phyloP scores from a whole-genome alignment of 192 early-diverging fungal genomes.

The Umbelopsis isabellina region DNA sequence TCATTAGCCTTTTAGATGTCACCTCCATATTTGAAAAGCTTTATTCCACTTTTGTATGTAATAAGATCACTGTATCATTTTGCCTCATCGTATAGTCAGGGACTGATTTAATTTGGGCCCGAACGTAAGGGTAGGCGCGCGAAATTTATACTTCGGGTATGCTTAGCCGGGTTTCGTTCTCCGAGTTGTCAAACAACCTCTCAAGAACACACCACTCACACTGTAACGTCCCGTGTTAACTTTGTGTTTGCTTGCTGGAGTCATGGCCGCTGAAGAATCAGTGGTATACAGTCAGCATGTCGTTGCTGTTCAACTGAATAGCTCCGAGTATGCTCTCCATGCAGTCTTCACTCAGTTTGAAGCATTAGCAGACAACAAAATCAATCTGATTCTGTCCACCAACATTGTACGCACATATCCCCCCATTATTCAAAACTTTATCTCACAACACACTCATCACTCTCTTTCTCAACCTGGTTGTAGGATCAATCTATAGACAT shows the following conservation, averaged over 20 bases:
- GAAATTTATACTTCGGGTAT: no score
- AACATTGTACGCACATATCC: conserved; percentile 33
- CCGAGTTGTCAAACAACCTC: conserved; percentile 4
- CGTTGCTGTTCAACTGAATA: conserved; percentile 20
- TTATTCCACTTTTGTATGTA: no score
- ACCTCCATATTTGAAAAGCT: no score
- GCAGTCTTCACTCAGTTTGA: conserved; percentile 63
- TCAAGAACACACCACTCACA: neutral
- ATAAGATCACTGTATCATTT: no score
- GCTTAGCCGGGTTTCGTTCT: neutral
- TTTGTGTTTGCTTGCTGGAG: conserved; percentile 17
- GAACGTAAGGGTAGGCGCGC: no score
- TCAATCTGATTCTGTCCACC: conserved; percentile 46
- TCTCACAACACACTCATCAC: conserved; percentile 12
- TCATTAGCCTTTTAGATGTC: no score
- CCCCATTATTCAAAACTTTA: neutral
- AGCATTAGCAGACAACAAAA: conserved; percentile 59
- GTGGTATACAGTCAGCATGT: conserved; percentile 8
- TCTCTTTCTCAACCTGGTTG: conserved; percentile 4
- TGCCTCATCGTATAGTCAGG: no score
- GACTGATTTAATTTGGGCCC: no score
- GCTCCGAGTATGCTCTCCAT: conserved; percentile 57
- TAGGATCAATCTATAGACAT: conserved; percentile 73
- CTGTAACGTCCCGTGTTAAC: neutral
- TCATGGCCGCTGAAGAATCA: conserved; percentile 18